Evolutionary conservation across 495 filamentous ascomycete genomes (phyloP).

Genomic region (Annulohypoxylon stygium): DNA sequence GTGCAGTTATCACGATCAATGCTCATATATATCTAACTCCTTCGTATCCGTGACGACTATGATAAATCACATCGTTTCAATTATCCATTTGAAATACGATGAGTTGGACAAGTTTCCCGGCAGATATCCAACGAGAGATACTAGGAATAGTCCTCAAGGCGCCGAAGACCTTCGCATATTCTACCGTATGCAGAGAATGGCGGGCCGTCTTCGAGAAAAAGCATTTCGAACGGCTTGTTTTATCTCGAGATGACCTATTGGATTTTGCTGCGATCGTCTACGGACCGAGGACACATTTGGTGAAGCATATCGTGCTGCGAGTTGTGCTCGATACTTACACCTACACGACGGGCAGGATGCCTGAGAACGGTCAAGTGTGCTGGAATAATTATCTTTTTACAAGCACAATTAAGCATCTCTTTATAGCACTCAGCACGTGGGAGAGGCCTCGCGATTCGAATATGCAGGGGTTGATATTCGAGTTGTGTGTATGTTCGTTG

Average conservation of each 20-base stretch:
- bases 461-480: neutral
- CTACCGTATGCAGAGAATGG: conserved; percentile 47
- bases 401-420: neutral
- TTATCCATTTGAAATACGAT: neutral
- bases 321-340: neutral
- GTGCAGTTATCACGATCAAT: neutral
- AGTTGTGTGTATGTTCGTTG: neutral
- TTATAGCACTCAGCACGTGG: neutral
- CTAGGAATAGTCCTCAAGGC: neutral
- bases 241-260: conserved; percentile 27
- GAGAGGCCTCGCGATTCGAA: conserved; percentile 6
- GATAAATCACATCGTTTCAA: neutral
- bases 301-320: conserved; percentile 1
- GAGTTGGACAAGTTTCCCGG: neutral
- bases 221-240: conserved; percentile 44
- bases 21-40: neutral
- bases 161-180: conserved; percentile 22
- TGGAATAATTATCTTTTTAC: neutral
- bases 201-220: conserved; percentile 45
- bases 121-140: neutral
- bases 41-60: neutral
- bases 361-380: neutral
- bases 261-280: neutral
- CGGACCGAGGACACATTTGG: neutral
- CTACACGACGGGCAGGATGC: neutral